Base-by-base conservation (phyloP, 2,329 filamentous ascomycete species). In the Fusarium poae region DNA sequence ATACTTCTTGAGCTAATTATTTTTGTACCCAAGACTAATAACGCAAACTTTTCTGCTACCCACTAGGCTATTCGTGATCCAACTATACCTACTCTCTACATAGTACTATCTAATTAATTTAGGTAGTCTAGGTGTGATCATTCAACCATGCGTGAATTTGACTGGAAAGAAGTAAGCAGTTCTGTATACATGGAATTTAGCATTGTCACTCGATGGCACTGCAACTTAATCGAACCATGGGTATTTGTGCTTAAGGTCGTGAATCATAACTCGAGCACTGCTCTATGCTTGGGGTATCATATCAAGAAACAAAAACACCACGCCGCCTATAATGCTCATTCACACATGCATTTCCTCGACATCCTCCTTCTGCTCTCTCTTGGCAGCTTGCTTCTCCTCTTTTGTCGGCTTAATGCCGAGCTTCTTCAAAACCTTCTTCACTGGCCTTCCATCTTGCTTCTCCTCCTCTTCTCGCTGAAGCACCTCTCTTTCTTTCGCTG, bases 401-500 rank as follows among this genome's bases (percentile, higher is more conserved):
- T 74, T 71, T 40, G 66, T 62, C 2, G 80, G 77, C 15, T 74
- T 65, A 6, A 80, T 68, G 16, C 78, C 76, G 10, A 85, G 68
- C 69, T 81, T 84, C 65, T 82, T 77, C 73, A 84, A 72, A 18
- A 83, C 63, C 68, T 71, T 78, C 45, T 71, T 78, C 32, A 66
- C 66, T 10, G 66, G 67, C 7, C 69, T 68, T 4, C 75, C 68
- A 52, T 73, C 74, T 20, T 77, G 77, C 61, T 78, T 93, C 51
- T 73, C 71, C 42, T 76, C 71, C 55, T 74, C 74, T 70, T 82
- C 77, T 72, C 77, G 74, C 70, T 81, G 79, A 49, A 83, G 68
- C 32, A 83, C 77, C 61, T 80, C 75, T 58, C 82, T 86, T 74
- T 88, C 85, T 69, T 79, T 83, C 57, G 82, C 80, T 39, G 86